Evolutionary conservation across 2,329 filamentous ascomycete species (phyloP).

Genomic region (Byssothecium circinans): DNA sequence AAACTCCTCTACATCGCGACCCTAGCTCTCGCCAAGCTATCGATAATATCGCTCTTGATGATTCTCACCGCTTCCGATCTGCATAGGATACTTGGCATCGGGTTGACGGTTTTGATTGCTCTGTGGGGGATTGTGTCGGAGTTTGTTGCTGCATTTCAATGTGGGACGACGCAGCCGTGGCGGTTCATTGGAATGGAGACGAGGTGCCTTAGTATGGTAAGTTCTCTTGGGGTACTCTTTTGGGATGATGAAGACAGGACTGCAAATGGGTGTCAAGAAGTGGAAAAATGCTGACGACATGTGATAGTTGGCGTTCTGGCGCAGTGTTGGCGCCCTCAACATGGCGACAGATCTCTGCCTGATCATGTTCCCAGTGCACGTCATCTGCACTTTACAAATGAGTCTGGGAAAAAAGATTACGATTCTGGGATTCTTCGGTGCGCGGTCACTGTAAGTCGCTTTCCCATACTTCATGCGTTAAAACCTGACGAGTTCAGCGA

Average conservation of each 20-base stretch:
- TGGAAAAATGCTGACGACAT: neutral
- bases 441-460: slow-evolving; percentile 30
- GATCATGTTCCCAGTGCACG: slow-evolving; percentile 37
- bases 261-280: too few relatives aligned
- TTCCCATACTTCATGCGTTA: neutral
- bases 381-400: slow-evolving; percentile 41
- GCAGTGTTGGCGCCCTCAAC: slow-evolving; percentile 32
- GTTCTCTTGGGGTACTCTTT: slow-evolving; percentile 1
- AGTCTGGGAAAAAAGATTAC: slow-evolving; percentile 36
- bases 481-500: slow-evolving; percentile 23
- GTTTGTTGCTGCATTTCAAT: slow-evolving; percentile 36
- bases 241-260: neutral
- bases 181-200: slow-evolving; percentile 16
- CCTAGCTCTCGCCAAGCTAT: slow-evolving; percentile 37
- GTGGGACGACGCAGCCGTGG: slow-evolving; percentile 33
- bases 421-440: slow-evolving; percentile 38
- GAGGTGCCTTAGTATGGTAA: slow-evolving; percentile 31
- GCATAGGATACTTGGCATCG: slow-evolving; percentile 32
- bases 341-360: slow-evolving; percentile 39
- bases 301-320: slow-evolving; percentile 34
- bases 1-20: slow-evolving; percentile 40
- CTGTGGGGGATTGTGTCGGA: slow-evolving; percentile 34
- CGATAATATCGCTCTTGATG: slow-evolving; percentile 40
- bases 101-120: slow-evolving; percentile 29
- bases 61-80: slow-evolving; percentile 34